These are phyloP conservation scores for Globisporangium middletonii DNA, from an alignment of 352 stramenopile genomes.

Conservation along the genomic window DNA sequence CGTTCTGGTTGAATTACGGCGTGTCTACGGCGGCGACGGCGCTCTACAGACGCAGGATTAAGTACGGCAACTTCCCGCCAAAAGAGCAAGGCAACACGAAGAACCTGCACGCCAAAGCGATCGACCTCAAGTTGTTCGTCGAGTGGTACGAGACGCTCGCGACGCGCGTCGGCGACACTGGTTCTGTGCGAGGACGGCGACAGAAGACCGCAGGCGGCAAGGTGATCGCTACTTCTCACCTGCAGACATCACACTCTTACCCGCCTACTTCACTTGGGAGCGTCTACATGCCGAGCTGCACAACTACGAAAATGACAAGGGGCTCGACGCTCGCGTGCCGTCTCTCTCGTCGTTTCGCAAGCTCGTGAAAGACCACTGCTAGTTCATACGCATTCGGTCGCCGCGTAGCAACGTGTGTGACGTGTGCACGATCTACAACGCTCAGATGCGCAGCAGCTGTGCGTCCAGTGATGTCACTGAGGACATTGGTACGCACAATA, in stretches of 20 bases:
- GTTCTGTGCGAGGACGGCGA: not conserved
- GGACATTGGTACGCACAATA: constrained; percentile 3
- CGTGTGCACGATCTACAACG: constrained; percentile 7
- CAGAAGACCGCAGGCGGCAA: not conserved
- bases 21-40: not conserved
- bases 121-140: not conserved
- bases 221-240: not conserved
- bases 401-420: constrained; percentile 13
- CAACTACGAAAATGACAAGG: not conserved
- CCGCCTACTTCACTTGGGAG: not conserved
- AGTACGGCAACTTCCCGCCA: not conserved
- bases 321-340: not conserved
- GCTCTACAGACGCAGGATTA: not conserved
- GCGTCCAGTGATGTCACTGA: constrained; percentile 8
- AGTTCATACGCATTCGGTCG: constrained; percentile 7
- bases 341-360: constrained; percentile 2
- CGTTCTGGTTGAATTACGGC: not conserved
- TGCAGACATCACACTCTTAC: not conserved
- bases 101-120: not conserved
- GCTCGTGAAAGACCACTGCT: constrained; percentile 4
- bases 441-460: constrained; percentile 1
- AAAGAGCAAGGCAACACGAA: not conserved
- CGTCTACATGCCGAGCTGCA: not conserved
- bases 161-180: not conserved
- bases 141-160: not conserved